Conservation (phyloP, 257 asterid genomes). For the Plantago major region DNA sequence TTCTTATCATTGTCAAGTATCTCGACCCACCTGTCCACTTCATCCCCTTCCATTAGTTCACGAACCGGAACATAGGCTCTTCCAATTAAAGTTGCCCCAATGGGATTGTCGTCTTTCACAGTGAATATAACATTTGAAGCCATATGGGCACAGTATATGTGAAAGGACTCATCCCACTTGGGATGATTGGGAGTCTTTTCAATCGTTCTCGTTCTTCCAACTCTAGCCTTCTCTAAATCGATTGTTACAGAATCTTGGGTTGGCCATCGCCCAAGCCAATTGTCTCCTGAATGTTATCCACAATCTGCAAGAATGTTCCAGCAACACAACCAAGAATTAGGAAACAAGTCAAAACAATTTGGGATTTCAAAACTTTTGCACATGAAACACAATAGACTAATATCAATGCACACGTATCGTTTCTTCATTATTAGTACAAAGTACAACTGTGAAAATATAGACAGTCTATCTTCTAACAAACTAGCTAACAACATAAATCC, state of each 20-base stretch:
- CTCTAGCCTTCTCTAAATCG: constrained; percentile 72
- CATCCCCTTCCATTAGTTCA: constrained; percentile 69
- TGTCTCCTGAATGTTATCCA: constrained; percentile 55
- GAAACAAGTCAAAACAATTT: neutral
- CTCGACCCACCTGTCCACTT: constrained; percentile 64
- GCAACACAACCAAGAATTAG: neutral
- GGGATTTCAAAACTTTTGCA: neutral
- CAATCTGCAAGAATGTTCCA: constrained; percentile 48
- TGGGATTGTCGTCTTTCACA: constrained; percentile 59
- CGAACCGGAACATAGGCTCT: constrained; percentile 63
- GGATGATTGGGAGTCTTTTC: constrained; percentile 60
- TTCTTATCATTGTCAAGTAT: constrained; percentile 50
- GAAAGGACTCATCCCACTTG: constrained; percentile 66
- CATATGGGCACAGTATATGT: constrained; percentile 67
- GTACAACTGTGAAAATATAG: too few relatives aligned
- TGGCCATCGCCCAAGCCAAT: constrained; percentile 67
- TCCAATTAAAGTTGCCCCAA: constrained; percentile 76
- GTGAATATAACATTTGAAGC: constrained; percentile 66
- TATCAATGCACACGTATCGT: neutral
- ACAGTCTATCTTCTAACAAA: too few relatives aligned
- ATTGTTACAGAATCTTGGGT: constrained; percentile 56
- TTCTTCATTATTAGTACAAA: neutral
- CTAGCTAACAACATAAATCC: neutral
- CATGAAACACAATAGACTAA: too few relatives aligned
- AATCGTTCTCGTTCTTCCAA: constrained; percentile 61